phyloP scores from a whole-genome alignment of 306 rosid species.

The Vicia villosa region DNA sequence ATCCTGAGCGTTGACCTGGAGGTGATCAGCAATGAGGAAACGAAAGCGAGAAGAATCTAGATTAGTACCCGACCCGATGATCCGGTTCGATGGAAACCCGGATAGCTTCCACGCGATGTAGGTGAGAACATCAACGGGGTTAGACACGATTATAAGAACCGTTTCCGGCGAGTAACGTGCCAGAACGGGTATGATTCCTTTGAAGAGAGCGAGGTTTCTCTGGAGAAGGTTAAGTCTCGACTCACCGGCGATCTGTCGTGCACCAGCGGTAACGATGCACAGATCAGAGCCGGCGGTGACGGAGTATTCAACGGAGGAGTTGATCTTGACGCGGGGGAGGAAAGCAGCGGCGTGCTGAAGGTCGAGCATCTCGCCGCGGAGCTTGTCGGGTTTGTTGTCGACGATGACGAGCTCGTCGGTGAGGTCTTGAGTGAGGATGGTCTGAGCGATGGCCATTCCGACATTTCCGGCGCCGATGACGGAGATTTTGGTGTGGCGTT shows the following conservation, averaged over 20 bases:
- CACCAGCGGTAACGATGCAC: conserved; percentile 85
- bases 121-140: conserved; percentile 80
- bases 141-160: conserved; percentile 69
- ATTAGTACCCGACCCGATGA: conserved; percentile 89
- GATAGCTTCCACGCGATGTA: conserved; percentile 90
- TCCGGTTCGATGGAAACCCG: conserved; percentile 78
- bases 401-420: conserved; percentile 80
- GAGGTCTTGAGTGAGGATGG: conserved; percentile 84
- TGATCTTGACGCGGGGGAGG: conserved; percentile 85
- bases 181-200: conserved; percentile 59
- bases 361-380: conserved; percentile 94
- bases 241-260: conserved; percentile 74
- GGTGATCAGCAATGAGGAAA: conserved; percentile 89
- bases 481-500: conserved; percentile 73
- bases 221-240: conserved; percentile 78
- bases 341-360: conserved; percentile 94
- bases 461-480: conserved; percentile 89
- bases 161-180: conserved; percentile 58
- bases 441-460: conserved; percentile 98
- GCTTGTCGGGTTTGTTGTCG: conserved; percentile 70
- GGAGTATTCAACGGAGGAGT: conserved; percentile 65
- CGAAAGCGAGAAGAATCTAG: conserved; percentile 87
- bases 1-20: conserved; percentile 90
- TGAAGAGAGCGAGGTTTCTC: conserved; percentile 65
- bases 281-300: conserved; percentile 72